Base-by-base conservation (phyloP, 1,284 basidiomycete species). In the Xerocomus nothofagi region DNA sequence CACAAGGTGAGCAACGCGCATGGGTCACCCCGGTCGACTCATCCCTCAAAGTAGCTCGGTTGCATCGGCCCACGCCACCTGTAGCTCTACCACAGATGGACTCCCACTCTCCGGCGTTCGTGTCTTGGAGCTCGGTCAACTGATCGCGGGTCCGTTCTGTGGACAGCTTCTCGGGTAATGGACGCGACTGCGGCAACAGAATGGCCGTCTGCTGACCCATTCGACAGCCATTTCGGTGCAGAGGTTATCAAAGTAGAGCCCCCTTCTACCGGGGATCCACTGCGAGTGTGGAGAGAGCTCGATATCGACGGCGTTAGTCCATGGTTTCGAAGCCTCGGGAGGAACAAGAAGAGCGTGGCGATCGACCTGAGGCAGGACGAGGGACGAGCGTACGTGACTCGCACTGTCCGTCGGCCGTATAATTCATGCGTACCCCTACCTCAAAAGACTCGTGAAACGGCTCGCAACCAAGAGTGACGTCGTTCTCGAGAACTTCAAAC, bases 281-380 rank as follows among this genome's bases (percentile, higher is more conserved):
- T 87, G n/a, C 79, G 85, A 6, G 78, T 83, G 2, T 86, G 83
- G 82, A 68, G 85, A 47, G 85, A 87, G 55, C 73, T 84, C 20
- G 85, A 87, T 55, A 71, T 78, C 0, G 84, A 87, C 56, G 83
- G 84, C 2, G 79, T 80, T 2, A 84, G 84, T 53, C 83, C 83
- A 0, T 87, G 84, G 85, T 87, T 84, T 67, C 70, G 84, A 36
- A 85, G 84, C 57, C 75, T 86, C 21, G 83, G 68, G 6, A 71
- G 85, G 33, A 86, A 87, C 65, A 87, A 87, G 72, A 86, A 84
- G 68, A 86, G 83, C 50, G 76, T 86, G 14, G 79, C 79, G 8
- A 81, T 87, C 51, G 82, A 87, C 59, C 59, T 86, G 55, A 69
- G 81, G 32, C 81, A 77, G 52, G 71, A 75, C 15, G 76, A 83